Conservation (phyloP, 441 rosid species). For the Corymbia calophylla region DNA sequence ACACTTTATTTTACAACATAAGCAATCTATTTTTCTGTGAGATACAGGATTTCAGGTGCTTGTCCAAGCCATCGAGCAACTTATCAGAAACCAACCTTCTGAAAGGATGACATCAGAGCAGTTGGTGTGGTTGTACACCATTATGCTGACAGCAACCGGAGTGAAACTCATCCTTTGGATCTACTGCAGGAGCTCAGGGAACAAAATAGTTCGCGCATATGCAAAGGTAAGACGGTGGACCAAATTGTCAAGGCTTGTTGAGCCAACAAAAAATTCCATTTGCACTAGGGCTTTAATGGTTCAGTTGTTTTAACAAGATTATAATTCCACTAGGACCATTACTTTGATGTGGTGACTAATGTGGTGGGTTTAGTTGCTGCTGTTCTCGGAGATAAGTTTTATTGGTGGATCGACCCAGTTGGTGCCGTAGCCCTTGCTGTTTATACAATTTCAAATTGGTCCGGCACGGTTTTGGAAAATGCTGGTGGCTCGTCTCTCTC, state of each 20-base stretch:
- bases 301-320: not conserved
- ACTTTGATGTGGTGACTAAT: slow-evolving; percentile 77
- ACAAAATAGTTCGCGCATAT: slow-evolving; percentile 76
- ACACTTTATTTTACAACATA: not conserved
- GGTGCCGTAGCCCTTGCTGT: slow-evolving; percentile 75
- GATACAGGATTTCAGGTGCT: slow-evolving; percentile 67
- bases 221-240: slow-evolving; percentile 47
- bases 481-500: slow-evolving; percentile 35
- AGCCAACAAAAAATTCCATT: not conserved
- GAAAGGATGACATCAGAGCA: slow-evolving; percentile 35
- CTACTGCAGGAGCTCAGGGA: slow-evolving; percentile 67
- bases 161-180: slow-evolving; percentile 73
- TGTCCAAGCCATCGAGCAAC: slow-evolving; percentile 54
- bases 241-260: not conserved
- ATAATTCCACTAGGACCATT: slow-evolving; percentile 57
- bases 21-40: not conserved
- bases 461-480: slow-evolving; percentile 71
- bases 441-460: slow-evolving; percentile 80
- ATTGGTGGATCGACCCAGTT: slow-evolving; percentile 83
- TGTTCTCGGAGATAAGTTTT: slow-evolving; percentile 55
- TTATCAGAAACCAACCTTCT: slow-evolving; percentile 34
- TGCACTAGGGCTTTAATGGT: not conserved
- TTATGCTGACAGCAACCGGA: slow-evolving; percentile 65
- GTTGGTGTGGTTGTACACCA: slow-evolving; percentile 53
- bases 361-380: slow-evolving; percentile 73